phyloP scores from a whole-genome alignment of 2,329 filamentous ascomycete species.

The Arachnomyces sp. region DNA sequence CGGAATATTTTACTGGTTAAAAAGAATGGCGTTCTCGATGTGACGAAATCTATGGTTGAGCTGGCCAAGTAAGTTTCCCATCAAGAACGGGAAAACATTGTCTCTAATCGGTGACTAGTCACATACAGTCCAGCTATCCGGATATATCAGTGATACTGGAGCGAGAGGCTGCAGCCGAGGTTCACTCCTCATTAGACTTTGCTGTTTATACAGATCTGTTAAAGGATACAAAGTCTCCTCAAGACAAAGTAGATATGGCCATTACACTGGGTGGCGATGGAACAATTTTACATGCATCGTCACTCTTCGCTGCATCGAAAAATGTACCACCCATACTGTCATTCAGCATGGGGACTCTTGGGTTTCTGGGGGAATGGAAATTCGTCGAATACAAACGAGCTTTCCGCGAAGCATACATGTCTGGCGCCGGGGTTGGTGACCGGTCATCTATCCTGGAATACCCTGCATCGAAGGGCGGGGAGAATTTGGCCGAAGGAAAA shows the following conservation, averaged over 20 bases:
- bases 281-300: constrained; percentile 77
- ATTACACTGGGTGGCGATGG: constrained; percentile 90
- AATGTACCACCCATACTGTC: constrained; percentile 84
- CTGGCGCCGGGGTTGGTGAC: constrained; percentile 48
- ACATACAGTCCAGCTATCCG: constrained; percentile 73
- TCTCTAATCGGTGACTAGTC: constrained; percentile 37
- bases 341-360: constrained; percentile 94
- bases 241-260: constrained; percentile 77
- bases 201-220: constrained; percentile 55
- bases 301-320: constrained; percentile 71
- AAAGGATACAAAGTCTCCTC: constrained; percentile 44
- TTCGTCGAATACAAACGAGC: constrained; percentile 88
- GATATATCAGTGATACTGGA: constrained; percentile 77
- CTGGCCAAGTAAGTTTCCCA: constrained; percentile 40
- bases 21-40: constrained; percentile 51
- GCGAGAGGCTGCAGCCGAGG: constrained; percentile 58
- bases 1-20: constrained; percentile 61
- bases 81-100: background rate
- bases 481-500: constrained; percentile 17
- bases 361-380: constrained; percentile 94
- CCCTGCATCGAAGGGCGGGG: constrained; percentile 25
- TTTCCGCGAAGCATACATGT: constrained; percentile 89
- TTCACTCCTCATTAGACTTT: constrained; percentile 64
- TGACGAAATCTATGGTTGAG: constrained; percentile 50
- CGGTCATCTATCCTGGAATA: constrained; percentile 37